Percentiles rank a stretch among this genome's conserved stretches.
phyloP scores from a whole-genome alignment of 2,329 filamentous ascomycete genomes.

The Cladophialophora psammophila region DNA sequence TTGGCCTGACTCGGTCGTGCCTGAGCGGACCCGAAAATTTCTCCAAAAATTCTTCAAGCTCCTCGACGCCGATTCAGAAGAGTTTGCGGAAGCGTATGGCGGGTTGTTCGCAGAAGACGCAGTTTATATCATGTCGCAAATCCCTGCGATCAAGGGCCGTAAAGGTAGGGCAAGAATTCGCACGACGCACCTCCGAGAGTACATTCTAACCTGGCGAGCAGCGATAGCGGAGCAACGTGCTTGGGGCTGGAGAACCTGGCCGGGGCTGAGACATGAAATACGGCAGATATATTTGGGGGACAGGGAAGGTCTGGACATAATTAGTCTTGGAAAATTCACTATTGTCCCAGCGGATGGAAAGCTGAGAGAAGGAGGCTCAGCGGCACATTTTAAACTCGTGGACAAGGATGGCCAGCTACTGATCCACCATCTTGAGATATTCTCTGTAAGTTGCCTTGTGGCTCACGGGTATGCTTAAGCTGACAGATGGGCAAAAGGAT shows the following conservation, averaged over 20 bases:
- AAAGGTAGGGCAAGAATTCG: constrained; percentile 2
- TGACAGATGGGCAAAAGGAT: no score
- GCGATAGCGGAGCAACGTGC: neutral
- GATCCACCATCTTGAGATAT: constrained; percentile 6
- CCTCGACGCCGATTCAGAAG: neutral
- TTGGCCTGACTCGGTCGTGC: constrained; percentile 1
- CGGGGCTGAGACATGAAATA: neutral
- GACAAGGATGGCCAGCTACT: neutral
- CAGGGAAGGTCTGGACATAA: neutral
- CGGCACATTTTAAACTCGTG: neutral
- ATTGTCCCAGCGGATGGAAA: neutral
- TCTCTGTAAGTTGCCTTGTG: neutral
- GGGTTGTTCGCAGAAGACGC: neutral
- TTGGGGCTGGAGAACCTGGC: neutral
- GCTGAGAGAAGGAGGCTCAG: neutral
- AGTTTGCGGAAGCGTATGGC: neutral
- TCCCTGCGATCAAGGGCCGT: neutral
- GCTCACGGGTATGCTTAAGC: no score
- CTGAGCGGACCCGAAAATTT: neutral
- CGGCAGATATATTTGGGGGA: neutral
- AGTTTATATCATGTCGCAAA: neutral
- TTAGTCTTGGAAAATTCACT: neutral
- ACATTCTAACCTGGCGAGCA: neutral
- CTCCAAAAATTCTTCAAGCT: constrained; percentile 1
- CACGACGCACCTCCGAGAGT: neutral